These are phyloP conservation scores for Fusarium sp. DNA, from an alignment of 2,329 filamentous ascomycete species.

Conservation along the genomic window DNA sequence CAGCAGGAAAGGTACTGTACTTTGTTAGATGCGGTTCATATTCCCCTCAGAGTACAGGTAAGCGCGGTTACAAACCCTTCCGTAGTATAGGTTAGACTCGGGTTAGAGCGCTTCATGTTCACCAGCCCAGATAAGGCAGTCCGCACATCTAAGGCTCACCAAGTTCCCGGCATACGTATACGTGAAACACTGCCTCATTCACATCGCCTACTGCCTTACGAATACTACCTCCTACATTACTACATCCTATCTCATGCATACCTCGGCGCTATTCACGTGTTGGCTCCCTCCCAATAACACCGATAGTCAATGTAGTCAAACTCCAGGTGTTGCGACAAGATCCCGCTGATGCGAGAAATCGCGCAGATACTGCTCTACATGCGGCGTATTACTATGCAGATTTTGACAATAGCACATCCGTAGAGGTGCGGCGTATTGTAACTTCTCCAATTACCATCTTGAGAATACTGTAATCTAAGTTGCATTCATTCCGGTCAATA, in stretches of 20 bases:
- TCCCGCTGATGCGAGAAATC: conserved; percentile 18
- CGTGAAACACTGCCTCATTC: conserved; percentile 1
- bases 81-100: neutral
- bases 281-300: neutral
- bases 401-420: no score
- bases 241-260: neutral
- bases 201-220: neutral
- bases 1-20: neutral
- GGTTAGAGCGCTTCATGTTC: neutral
- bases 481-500: neutral
- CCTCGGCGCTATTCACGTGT: conserved; percentile 17
- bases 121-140: neutral
- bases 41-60: neutral
- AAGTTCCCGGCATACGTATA: neutral
- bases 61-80: neutral
- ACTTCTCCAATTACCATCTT: neutral
- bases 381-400: neutral
- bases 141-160: neutral
- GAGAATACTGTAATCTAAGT: neutral
- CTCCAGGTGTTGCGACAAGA: conserved; percentile 11
- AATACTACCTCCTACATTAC: neutral
- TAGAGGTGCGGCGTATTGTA: neutral
- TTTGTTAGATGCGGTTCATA: neutral
- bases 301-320: neutral
- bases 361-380: conserved; percentile 10